A percentile compares a stretch with the other conserved stretches of the same genome.
Evolutionary conservation across 192 early-diverging fungal genomes (phyloP).

Genomic region (Umbelopsis isabellina): DNA sequence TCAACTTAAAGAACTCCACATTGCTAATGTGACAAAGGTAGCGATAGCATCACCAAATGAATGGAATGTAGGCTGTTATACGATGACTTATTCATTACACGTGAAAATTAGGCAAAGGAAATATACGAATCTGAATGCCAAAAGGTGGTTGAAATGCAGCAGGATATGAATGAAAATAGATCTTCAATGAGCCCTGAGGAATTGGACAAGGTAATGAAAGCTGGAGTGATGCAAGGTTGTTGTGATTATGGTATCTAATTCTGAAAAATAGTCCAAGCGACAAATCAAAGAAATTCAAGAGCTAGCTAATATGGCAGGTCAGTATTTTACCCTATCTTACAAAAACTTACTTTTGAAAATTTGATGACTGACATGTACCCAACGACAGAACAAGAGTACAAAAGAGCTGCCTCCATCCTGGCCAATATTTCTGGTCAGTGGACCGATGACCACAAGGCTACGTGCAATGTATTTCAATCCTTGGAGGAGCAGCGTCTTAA

Average conservation of each 20-base stretch:
- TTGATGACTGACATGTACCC: no score
- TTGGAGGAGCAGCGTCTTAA: slow-evolving; percentile 75
- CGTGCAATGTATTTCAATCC: slow-evolving; percentile 56
- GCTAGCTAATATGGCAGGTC: not conserved
- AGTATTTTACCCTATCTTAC: not conserved
- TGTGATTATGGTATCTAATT: not conserved
- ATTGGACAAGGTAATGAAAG: not conserved
- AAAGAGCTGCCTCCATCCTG: slow-evolving; percentile 39
- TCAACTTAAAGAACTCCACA: slow-evolving; percentile 7
- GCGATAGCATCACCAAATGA: no score
- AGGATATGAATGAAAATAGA: not conserved
- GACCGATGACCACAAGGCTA: slow-evolving; percentile 49
- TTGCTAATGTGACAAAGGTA: slow-evolving; percentile 12
- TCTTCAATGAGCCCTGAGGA: not conserved
- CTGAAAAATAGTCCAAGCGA: not conserved
- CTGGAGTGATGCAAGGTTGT: not conserved
- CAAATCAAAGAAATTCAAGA: slow-evolving; percentile 9
- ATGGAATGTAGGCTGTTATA: not conserved
- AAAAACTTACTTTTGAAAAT: no score
- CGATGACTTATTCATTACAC: not conserved
- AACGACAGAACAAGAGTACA: slow-evolving; percentile 55
- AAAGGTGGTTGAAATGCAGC: slow-evolving; percentile 14
- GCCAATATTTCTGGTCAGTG: slow-evolving; percentile 48
- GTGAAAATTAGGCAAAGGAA: not conserved
- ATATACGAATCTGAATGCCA: slow-evolving; percentile 12